These are phyloP conservation scores for Ophiocordyceps camponoti-leonardi DNA, from an alignment of 2,329 filamentous ascomycete species.

Conservation along the genomic window DNA sequence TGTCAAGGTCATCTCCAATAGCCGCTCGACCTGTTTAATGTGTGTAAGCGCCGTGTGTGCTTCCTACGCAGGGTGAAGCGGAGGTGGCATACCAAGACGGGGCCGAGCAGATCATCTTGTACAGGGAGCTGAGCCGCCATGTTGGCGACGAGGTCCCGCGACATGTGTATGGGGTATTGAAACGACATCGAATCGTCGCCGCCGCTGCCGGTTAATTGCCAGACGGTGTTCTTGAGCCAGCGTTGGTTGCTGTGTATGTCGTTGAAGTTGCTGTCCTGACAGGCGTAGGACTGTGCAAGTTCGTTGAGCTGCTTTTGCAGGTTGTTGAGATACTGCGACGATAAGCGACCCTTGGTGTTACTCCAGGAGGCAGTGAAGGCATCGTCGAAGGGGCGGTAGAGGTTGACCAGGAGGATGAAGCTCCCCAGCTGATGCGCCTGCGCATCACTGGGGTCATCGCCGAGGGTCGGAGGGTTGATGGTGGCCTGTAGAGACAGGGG, in stretches of 20 bases:
- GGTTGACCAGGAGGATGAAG: conserved; percentile 41
- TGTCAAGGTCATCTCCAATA: conserved; percentile 60
- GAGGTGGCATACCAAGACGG: conserved; percentile 44
- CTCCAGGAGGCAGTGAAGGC: conserved; percentile 48
- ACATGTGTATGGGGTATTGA: conserved; percentile 44
- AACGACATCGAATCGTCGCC: conserved; percentile 40
- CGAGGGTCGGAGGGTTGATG: conserved; percentile 45
- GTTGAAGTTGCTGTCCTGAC: conserved; percentile 32
- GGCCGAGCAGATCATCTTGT: conserved; percentile 56
- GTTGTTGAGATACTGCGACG: conserved; percentile 34
- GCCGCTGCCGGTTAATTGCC: conserved; percentile 40
- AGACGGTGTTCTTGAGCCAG: conserved; percentile 47
- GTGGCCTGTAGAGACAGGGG: conserved; percentile 55
- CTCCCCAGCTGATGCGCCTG: conserved; percentile 32
- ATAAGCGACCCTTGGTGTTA: conserved; percentile 40
- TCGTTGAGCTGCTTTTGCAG: conserved; percentile 47
- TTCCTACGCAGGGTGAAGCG: not conserved
- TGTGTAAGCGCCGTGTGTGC: not conserved
- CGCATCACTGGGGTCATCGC: conserved; percentile 41
- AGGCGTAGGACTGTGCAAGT: conserved; percentile 32
- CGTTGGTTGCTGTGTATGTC: conserved; percentile 43
- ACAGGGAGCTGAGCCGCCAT: conserved; percentile 58
- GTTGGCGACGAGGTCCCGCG: conserved; percentile 41
- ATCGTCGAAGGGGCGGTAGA: conserved; percentile 52
- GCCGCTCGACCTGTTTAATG: conserved; percentile 48